Base-by-base conservation (phyloP, 345 rosid genomes). In the Balakata baccata region DNA sequence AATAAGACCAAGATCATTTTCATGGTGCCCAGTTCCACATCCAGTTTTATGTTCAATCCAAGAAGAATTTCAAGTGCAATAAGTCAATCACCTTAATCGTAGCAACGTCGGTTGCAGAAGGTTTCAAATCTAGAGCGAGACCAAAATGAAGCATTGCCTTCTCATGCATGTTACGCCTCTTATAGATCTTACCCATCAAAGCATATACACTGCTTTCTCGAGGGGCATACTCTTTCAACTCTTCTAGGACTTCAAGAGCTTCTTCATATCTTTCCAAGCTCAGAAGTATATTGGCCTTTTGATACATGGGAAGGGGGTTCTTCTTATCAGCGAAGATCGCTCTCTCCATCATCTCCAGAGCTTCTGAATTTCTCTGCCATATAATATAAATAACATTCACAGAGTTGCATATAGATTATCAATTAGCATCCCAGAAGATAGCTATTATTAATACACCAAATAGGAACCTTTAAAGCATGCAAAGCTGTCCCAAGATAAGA, bases 241-340 rank as follows among this genome's bases (percentile, higher is more conserved):
- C 97, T 84, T 95, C 94, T 4, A 95, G 88, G 71, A 93, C 96
- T 82, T 88, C 87, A 38, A 93, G 75, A 70, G 99, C 99, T 84
- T 90, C 92, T n/a, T 91, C 93, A 78, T 87, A 86, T 61, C 80
- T 85, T 82, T 87, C 93, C 84, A 93, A 73, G 81, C 90, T 85
- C 73, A 89, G 85, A 13, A 93, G 93, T 53, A 93, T 88, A 78
- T 85, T 91, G 59, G 98, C 98, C 86, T 95, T 95, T 79, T 95
- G 94, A 81, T 95, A 95, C 97, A 91, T 91, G 45, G 99, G 98
- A 82, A 92, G 97, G 74, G 99, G 98, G 71, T 92, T 95, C 76
- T 92, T 95, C 77, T 85, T 86, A 73, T 95, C 99, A 8, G 99
- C 96, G 78, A 86, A 70, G 74, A 95, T 89, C 34, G 99, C 98